Base-by-base conservation (phyloP, 177 flowering plant species). In the Vitis hybrid region DNA sequence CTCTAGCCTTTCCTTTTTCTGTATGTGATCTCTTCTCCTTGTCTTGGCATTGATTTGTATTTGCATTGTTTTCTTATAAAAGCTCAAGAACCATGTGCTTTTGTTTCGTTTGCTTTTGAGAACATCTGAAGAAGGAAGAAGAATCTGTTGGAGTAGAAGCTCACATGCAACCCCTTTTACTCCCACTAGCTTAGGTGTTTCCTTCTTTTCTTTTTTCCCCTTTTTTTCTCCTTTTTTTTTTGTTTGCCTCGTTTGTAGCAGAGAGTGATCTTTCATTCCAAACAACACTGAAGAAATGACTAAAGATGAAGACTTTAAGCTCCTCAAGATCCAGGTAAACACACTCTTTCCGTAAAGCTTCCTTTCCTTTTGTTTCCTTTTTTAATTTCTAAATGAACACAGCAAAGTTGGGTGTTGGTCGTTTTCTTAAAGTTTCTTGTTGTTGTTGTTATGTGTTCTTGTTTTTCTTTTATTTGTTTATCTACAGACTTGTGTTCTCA, bases 301-400 rank as follows among this genome's bases (percentile, higher is more conserved):
- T 80, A 91, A 88, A 79, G 88, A 83, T 66, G 89, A 85, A 70
- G 90, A 85, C 86, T 86, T 85, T 78, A 89, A 88, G 89, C 86
- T 89, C 21, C 91, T 89, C 77, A 88, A 88, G 87, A 86, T 88
- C 74, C 94, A 86, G 90, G 94, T 89, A 40, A 40, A 40, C 46
- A 40, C 46, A 40, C 52, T 75, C 48, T 74, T 65, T 62, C 19
- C 60, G 58, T 27, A 27, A 27, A 27, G 30, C 30, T 60, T 73
- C 63, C 62, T 19, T 52, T 51, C 62, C 69, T 40, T 74, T 60
- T 49, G 62, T 69, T 51, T 13, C 52, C 6, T 70, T 32, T 56
- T 67, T 59, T 19, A 24, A 27, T 19, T 18, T 72, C 63, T 58
- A 18, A 18, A 60, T 12, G 16, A 3, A 14, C 3, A 32, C 58